phyloP scores from a whole-genome alignment of 2,329 filamentous ascomycete species.

The Tetracladium maxilliforme region DNA sequence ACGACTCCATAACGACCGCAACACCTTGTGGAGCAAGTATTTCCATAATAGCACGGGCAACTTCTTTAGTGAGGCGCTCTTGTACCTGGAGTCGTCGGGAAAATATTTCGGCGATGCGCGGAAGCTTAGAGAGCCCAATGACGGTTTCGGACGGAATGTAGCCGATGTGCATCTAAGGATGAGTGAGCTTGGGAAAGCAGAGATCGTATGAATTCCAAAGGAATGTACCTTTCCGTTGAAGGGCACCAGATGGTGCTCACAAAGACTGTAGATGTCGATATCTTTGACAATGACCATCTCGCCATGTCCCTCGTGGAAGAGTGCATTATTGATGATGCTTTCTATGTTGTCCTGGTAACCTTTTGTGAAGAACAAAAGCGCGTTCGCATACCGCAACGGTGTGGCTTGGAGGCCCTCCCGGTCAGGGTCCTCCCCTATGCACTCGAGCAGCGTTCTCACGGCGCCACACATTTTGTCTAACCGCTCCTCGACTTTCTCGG shows the following conservation, averaged over 20 bases:
- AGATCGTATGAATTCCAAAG: not conserved
- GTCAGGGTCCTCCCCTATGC: conserved; percentile 52
- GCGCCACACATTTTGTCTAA: conserved; percentile 45
- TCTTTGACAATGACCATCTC: conserved; percentile 97
- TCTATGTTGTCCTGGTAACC: conserved; percentile 91
- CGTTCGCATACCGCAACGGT: conserved; percentile 83
- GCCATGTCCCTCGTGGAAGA: conserved; percentile 94
- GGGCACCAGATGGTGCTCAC: conserved; percentile 94
- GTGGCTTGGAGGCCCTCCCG: conserved; percentile 50
- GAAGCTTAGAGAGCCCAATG: conserved; percentile 89
- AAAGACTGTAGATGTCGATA: conserved; percentile 87
- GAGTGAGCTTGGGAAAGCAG: conserved; percentile 3
- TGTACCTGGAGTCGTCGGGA: conserved; percentile 86
- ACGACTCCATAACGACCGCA: conserved; percentile 93
- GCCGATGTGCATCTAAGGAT: conserved; percentile 82
- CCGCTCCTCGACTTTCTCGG: conserved; percentile 32
- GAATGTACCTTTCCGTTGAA: conserved; percentile 75
- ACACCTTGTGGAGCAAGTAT: conserved; percentile 89
- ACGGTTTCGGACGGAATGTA: conserved; percentile 90
- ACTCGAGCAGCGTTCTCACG: conserved; percentile 52
- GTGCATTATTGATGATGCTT: conserved; percentile 82
- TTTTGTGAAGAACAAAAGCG: conserved; percentile 89
- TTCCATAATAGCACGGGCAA: conserved; percentile 85
- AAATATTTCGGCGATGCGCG: conserved; percentile 95
- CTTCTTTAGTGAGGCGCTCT: conserved; percentile 89